Base-by-base conservation (phyloP, 768 basidiomycete genomes). In the Pisolithus microcarpus region DNA sequence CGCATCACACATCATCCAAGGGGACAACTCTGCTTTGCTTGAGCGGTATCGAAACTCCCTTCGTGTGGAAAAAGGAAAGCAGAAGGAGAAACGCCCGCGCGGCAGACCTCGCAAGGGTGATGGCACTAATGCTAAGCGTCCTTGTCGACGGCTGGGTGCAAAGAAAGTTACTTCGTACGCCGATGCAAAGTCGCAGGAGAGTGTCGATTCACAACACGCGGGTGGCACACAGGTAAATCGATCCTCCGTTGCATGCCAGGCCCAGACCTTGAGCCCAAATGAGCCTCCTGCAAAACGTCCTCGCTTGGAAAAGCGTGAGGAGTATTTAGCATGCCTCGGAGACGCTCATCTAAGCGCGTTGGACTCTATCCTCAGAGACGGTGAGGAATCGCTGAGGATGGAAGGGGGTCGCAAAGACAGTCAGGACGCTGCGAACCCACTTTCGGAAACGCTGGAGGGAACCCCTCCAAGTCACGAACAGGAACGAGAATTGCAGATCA, bases 301-400 rank as follows among this genome's bases (percentile, higher is more conserved):
- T 2, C n/a, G 45, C 31, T 6, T 31, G 3, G 45, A 13, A 15
- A 7, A 30, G 36, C 43, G 51, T 23, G 16, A 48, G 28, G 62
- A 66, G 16, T 34, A 45, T 26, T 48, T 52, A 18, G 52, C 37
- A 4, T 55, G 43, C n/a, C 50, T 77, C 37, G 68, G 65, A 21
- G 47, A 47, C 1, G 46, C 56, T 0, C 67, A 67, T 42, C 54
- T 77, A 3, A 40, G 56, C 37, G 69, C 63, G 11, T 52, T 77
- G 38, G 71, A 77, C 31, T 49, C 54, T 16, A 59, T 76, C 5
- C 40, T 75, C 26, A 58, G 67, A 24, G 67, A 66, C 3, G 58
- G 49, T 2, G 69, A 63, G 26, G 65, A 68, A 38, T 56, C 51
- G 0, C 28, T 37, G 43, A 54, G 26, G 24, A 34, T 47, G 2